Evolutionary conservation across 768 basidiomycete species (phyloP), one percentile per base, ranked within the genome.

Genomic region (Pleurotus eryngii): DNA sequence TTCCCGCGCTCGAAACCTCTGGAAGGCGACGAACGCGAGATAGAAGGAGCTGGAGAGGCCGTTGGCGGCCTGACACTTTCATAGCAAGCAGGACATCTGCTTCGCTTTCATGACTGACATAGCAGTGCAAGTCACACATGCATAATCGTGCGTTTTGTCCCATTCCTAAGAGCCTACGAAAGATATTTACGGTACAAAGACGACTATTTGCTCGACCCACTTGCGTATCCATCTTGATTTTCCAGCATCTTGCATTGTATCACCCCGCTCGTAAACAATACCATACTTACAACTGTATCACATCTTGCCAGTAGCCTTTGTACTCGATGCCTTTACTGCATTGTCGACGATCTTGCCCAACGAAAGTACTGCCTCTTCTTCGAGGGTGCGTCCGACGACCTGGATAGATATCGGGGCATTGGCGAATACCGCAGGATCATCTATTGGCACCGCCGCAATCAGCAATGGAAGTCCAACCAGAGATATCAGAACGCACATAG

Each of bases 11-110:
- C 73, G 18, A 65, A 83, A 61, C 74, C 80, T 37, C 70, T 75
- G 56, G 82, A 82, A 26, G 79, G 78, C 4, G 87, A 87, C 51
- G 86, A 89, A 62, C 77, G 81, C 57, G 89, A 90, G 59, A 75
- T 92, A 6, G 89, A 89, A 62, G 88, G 89, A 38, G 87, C 90
- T 14, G 90, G 88, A 4, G 89, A 91, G 59, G 89, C 81, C 9
- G 90, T 92, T 37, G 79, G 83, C 60, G 78, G 87, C 18, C 70
- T 92, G 63, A 85, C 74, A 18, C 68, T 82, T 59, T 73, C 70
- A 62, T 76, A 70, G 65, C 59, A 27, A 63, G 49, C 35, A 35
- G n/a, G n/a, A n/a, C n/a, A 20, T 20, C 20, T 20, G 20, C 20
- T 20, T 22, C 42, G 42, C n/a, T 14, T 45, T 37, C 18, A n/a